phyloP scores from a whole-genome alignment of 148 eudicot genomes.

The Limonium bicolor region DNA sequence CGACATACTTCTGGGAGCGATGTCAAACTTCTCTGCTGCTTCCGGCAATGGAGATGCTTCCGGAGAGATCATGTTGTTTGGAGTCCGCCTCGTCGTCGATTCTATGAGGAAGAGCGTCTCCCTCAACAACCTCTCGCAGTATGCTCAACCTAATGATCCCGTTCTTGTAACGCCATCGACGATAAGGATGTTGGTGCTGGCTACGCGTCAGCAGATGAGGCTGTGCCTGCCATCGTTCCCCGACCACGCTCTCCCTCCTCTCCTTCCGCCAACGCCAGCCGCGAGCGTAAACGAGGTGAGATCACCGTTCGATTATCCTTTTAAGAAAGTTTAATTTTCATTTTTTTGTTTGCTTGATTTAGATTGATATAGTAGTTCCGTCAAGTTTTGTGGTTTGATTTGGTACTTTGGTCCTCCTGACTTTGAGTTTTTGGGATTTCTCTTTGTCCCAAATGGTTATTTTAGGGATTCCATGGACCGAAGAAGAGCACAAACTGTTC shows the following conservation, averaged over 20 bases:
- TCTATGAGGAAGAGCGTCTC: slow-evolving; percentile 8
- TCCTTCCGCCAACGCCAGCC: slow-evolving; percentile 4
- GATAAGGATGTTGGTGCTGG: slow-evolving; percentile 11
- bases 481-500: slow-evolving; percentile 46
- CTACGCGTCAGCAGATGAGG: slow-evolving; percentile 49
- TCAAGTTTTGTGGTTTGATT: background rate
- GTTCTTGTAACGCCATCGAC: slow-evolving; percentile 1
- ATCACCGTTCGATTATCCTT: slow-evolving; percentile 3
- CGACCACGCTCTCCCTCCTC: too few relatives aligned
- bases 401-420: background rate
- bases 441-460: too few relatives aligned
- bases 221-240: slow-evolving; percentile 13
- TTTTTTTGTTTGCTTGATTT: background rate
- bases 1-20: too few relatives aligned
- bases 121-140: slow-evolving; percentile 5
- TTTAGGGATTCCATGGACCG: slow-evolving; percentile 53
- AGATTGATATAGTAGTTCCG: background rate
- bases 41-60: background rate
- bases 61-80: slow-evolving; percentile 9
- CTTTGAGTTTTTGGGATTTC: too few relatives aligned
- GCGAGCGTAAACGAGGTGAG: slow-evolving; percentile 51
- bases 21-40: too few relatives aligned
- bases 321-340: background rate
- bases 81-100: slow-evolving; percentile 4
- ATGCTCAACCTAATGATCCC: slow-evolving; percentile 2